These are phyloP conservation scores for Syzygium jambos DNA, from an alignment of 345 rosid genomes.

Conservation along the genomic window DNA sequence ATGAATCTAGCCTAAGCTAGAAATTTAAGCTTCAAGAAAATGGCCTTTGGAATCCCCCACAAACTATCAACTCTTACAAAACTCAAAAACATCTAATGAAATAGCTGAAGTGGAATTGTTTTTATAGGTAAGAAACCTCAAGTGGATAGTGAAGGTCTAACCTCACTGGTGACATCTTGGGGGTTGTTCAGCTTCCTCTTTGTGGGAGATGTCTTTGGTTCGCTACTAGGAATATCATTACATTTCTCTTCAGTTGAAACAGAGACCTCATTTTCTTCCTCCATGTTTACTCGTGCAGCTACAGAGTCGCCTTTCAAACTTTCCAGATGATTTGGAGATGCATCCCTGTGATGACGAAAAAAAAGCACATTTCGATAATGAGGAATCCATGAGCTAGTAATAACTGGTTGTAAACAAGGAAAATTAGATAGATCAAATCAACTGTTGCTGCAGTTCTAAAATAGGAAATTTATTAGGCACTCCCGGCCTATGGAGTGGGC, in stretches of 20 bases:
- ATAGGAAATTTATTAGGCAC: neutral
- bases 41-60: neutral
- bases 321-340: neutral
- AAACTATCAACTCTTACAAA: neutral
- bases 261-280: constrained; percentile 9
- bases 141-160: neutral
- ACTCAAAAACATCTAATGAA: neutral
- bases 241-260: neutral
- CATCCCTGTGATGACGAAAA: neutral
- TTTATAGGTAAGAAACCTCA: neutral
- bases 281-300: neutral
- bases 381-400: neutral
- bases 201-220: neutral
- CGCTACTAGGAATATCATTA: neutral
- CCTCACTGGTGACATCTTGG: neutral
- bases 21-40: neutral
- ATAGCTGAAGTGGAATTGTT: neutral
- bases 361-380: neutral
- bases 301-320: neutral
- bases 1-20: neutral
- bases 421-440: neutral
- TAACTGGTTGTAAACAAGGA: neutral
- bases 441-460: neutral
- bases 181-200: constrained; percentile 7
- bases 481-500: neutral